Evolutionary conservation across 1,284 basidiomycete species (phyloP).

Genomic region (Leccinum laetum): DNA sequence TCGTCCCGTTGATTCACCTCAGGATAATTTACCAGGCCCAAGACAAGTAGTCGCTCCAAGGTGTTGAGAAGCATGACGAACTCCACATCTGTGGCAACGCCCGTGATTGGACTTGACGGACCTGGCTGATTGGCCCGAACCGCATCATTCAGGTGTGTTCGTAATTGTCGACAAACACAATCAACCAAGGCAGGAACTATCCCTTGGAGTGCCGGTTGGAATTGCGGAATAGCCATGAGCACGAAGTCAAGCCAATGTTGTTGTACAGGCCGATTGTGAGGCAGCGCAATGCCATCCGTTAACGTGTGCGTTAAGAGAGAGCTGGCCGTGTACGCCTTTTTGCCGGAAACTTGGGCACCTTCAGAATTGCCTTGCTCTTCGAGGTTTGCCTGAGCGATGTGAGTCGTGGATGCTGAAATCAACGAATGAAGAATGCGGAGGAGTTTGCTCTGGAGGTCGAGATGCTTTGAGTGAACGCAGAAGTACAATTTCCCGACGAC

Average conservation of each 20-base stretch:
- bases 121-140: constrained; percentile 42
- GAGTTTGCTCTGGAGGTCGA: constrained; percentile 91
- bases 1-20: constrained; percentile 58
- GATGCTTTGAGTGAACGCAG: constrained; percentile 65
- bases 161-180: constrained; percentile 79
- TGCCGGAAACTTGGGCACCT: constrained; percentile 23
- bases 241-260: constrained; percentile 98
- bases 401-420: constrained; percentile 57
- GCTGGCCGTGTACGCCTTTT: constrained; percentile 50
- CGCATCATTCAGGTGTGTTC: constrained; percentile 57
- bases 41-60: constrained; percentile 76
- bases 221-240: constrained; percentile 85
- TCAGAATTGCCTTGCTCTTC: constrained; percentile 33
- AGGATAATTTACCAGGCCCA: constrained; percentile 53
- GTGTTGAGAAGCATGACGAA: constrained; percentile 83
- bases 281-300: constrained; percentile 74
- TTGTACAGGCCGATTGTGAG: constrained; percentile 75
- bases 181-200: constrained; percentile 82
- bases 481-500: constrained; percentile 78
- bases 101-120: constrained; percentile 40
- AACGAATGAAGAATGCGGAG: constrained; percentile 89
- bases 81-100: constrained; percentile 75
- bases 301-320: constrained; percentile 78
- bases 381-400: constrained; percentile 21
- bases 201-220: constrained; percentile 67